A percentile compares a stretch with the other conserved stretches of the same genome.
Conservation (phyloP, 2,329 filamentous ascomycete species). For the Exophiala sp. region DNA sequence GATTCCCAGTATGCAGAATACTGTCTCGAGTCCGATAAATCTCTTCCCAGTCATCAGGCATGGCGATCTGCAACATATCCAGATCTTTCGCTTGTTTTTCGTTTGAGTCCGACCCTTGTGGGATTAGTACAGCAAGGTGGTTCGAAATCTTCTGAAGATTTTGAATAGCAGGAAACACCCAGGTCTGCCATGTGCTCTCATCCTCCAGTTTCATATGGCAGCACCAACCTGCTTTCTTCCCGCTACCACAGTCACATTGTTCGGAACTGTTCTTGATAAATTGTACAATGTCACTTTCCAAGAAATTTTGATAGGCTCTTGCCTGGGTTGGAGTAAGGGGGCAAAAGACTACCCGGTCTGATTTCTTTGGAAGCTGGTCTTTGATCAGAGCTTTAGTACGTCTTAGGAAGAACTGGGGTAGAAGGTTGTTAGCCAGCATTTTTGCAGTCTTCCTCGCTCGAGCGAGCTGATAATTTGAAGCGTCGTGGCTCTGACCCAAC, state of each 20-base stretch:
- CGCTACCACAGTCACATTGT: conserved; percentile 65
- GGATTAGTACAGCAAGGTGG: conserved; percentile 85
- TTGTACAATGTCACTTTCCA: conserved; percentile 68
- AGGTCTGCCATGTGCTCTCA: conserved; percentile 64
- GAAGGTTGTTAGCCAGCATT: conserved; percentile 78
- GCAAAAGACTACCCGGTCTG: conserved; percentile 90
- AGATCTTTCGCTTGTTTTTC: conserved; percentile 79
- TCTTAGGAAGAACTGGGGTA: conserved; percentile 85
- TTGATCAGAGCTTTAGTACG: conserved; percentile 92
- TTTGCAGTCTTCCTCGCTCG: conserved; percentile 76
- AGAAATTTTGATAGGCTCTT: conserved; percentile 76
- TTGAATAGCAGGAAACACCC: conserved; percentile 81
- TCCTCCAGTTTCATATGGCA: conserved; percentile 61
- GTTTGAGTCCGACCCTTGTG: conserved; percentile 57
- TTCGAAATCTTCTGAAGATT: conserved; percentile 85
- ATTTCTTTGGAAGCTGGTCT: conserved; percentile 90
- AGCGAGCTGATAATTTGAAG: conserved; percentile 77
- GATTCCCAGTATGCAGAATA: conserved; percentile 75
- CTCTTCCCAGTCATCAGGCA: conserved; percentile 71
- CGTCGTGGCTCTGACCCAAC: conserved; percentile 87
- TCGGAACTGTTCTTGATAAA: conserved; percentile 67
- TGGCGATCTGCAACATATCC: conserved; percentile 66
- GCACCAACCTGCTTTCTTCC: conserved; percentile 75
- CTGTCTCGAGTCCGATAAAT: conserved; percentile 73
- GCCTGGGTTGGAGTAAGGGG: conserved; percentile 78